These are phyloP conservation scores for Phytophthora syringae DNA, from an alignment of 352 stramenopile genomes.

Conservation along the genomic window DNA sequence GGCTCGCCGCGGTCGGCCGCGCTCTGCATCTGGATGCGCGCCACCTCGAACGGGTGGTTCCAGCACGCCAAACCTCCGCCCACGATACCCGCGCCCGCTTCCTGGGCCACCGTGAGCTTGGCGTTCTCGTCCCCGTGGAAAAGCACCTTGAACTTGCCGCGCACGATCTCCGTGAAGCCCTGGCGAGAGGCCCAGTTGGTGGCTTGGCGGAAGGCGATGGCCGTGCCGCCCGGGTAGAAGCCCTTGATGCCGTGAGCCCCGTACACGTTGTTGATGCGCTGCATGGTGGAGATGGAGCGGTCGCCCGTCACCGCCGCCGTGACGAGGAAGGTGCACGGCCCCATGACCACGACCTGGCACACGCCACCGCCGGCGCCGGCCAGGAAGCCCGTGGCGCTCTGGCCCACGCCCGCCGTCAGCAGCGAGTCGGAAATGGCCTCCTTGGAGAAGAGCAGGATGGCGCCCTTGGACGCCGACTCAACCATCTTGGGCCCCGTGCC, in stretches of 20 bases:
- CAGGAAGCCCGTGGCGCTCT: constrained; percentile 78
- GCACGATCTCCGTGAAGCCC: constrained; percentile 91
- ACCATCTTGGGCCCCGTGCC: constrained; percentile 93
- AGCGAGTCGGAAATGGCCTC: constrained; percentile 88
- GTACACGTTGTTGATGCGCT: constrained; percentile 88
- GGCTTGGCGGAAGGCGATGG: constrained; percentile 91
- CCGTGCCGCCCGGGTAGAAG: constrained; percentile 91
- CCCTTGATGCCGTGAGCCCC: constrained; percentile 85
- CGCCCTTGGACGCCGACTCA: constrained; percentile 90
- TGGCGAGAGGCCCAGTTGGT: constrained; percentile 93
- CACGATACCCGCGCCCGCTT: constrained; percentile 86
- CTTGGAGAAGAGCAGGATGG: constrained; percentile 91
- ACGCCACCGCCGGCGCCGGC: constrained; percentile 86
- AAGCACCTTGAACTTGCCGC: constrained; percentile 82
- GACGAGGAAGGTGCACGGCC: constrained; percentile 91
- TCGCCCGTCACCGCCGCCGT: constrained; percentile 91
- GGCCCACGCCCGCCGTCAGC: constrained; percentile 66
- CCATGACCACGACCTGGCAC: constrained; percentile 92
- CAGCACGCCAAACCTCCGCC: constrained; percentile 89
- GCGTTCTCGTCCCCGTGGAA: constrained; percentile 86
- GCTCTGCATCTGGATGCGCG: constrained; percentile 93
- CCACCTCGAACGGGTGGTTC: constrained; percentile 94
- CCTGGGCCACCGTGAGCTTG: constrained; percentile 90
- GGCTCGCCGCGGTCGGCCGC: constrained; percentile 87
- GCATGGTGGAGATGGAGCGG: constrained; percentile 86